Evolutionary conservation across 2,329 filamentous ascomycete genomes (phyloP).

Genomic region (Calonectria pseudoreteaudii): DNA sequence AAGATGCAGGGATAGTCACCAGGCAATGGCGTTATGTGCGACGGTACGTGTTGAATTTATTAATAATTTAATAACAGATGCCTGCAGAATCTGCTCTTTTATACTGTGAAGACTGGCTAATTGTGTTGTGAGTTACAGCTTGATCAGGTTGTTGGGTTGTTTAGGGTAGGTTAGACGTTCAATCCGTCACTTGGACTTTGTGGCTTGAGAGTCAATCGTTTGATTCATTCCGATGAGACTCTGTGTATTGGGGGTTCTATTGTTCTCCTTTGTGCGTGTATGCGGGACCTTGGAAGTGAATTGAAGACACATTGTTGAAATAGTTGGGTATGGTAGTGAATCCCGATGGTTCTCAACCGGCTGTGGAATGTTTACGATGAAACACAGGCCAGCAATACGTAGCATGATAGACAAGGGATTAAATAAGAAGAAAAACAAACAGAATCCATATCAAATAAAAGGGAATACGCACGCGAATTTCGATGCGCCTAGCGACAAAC

Average conservation of each 20-base stretch:
- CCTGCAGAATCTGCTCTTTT: background rate
- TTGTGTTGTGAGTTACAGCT: background rate
- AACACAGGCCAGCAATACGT: background rate
- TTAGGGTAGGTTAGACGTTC: background rate
- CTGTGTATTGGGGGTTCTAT: background rate
- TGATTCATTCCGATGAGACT: background rate
- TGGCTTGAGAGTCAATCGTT: background rate
- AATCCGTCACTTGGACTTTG: background rate
- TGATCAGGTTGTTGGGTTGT: background rate
- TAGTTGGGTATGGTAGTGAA: background rate
- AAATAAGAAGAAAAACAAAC: background rate
- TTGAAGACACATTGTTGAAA: background rate
- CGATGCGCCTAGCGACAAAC: background rate
- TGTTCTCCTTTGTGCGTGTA: background rate
- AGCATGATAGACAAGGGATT: background rate
- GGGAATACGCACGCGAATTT: background rate
- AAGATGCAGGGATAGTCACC: constrained; percentile 17
- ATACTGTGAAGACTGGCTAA: background rate
- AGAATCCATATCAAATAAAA: background rate
- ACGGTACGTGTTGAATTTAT: background rate
- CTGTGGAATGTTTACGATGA: background rate
- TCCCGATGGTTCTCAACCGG: background rate
- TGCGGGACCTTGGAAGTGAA: background rate
- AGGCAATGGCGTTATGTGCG: constrained; percentile 3
- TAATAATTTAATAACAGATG: background rate